Percentiles rank a stretch among this genome's conserved stretches.
These are phyloP conservation scores for Chlorella sp. DNA, from an alignment of 139 green algal species.

Conservation along the genomic window DNA sequence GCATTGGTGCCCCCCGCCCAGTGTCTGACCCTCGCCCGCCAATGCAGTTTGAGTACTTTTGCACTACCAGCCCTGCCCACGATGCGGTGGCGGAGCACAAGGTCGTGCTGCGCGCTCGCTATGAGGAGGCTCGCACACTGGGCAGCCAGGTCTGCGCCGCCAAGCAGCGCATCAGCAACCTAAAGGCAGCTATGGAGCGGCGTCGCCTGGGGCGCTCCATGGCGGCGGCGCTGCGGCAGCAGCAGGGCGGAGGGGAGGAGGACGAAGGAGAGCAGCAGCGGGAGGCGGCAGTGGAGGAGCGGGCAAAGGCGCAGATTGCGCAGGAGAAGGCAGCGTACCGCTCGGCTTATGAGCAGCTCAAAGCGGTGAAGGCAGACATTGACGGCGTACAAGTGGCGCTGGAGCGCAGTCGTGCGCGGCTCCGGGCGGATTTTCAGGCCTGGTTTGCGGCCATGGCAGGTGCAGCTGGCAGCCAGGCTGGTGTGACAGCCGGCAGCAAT, in stretches of 20 bases:
- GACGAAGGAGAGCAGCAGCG: background rate
- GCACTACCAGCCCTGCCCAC: constrained; percentile 80
- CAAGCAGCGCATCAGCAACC: constrained; percentile 65
- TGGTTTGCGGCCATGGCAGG: constrained; percentile 67
- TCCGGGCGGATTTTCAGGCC: constrained; percentile 85
- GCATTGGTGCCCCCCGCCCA: background rate
- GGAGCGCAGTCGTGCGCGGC: constrained; percentile 66
- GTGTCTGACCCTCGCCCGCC: background rate
- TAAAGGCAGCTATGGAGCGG: constrained; percentile 76
- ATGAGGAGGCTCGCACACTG: constrained; percentile 76
- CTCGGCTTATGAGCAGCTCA: constrained; percentile 72
- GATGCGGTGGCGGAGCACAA: constrained; percentile 90
- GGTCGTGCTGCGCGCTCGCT: constrained; percentile 79
- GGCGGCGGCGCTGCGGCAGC: constrained; percentile 29
- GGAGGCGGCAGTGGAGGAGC: constrained; percentile 62
- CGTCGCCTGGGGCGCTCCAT: constrained; percentile 66
- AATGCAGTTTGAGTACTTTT: constrained; percentile 80
- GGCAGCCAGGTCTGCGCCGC: constrained; percentile 46
- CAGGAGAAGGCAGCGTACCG: constrained; percentile 82
- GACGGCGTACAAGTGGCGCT: constrained; percentile 86
- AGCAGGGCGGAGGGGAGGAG: background rate
- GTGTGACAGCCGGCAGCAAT: background rate
- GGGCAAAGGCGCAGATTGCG: constrained; percentile 46
- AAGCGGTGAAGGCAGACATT: constrained; percentile 85
- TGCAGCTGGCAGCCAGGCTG: background rate